Evolutionary conservation across 495 filamentous ascomycete genomes (phyloP).

Genomic region (Penicillium pancosmium): DNA sequence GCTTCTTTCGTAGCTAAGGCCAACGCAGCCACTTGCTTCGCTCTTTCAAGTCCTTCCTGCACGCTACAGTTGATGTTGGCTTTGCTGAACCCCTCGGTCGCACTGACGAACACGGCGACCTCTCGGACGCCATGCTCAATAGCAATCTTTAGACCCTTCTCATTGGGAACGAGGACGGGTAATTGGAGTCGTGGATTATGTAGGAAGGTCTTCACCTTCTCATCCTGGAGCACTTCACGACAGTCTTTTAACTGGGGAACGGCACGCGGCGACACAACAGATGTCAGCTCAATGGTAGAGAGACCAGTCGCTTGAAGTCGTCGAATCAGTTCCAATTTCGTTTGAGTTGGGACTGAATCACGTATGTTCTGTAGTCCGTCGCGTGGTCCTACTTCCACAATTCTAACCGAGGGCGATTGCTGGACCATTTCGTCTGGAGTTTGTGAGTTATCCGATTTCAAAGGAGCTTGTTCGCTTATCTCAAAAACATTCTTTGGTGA

Average conservation of each 20-base stretch:
- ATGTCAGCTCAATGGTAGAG: constrained; percentile 45
- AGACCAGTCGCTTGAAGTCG: constrained; percentile 35
- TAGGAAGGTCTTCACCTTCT: constrained; percentile 9
- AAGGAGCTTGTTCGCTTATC: not conserved
- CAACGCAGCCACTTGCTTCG: constrained; percentile 23
- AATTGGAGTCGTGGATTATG: constrained; percentile 16
- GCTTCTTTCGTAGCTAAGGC: constrained; percentile 16
- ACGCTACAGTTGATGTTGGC: constrained; percentile 49
- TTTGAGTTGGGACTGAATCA: constrained; percentile 34
- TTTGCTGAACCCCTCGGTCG: constrained; percentile 46
- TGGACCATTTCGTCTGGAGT: not conserved
- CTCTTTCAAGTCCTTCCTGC: constrained; percentile 34
- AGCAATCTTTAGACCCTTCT: constrained; percentile 43
- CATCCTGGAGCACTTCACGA: constrained; percentile 30
- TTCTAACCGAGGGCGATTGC: constrained; percentile 29
- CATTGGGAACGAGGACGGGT: constrained; percentile 47
- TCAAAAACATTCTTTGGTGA: too few species aligned
- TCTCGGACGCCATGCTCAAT: constrained; percentile 34
- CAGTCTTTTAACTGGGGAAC: constrained; percentile 49
- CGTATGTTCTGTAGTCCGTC: constrained; percentile 50
- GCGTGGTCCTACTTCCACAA: constrained; percentile 52
- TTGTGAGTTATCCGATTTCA: not conserved
- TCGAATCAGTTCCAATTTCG: constrained; percentile 44
- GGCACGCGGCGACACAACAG: constrained; percentile 45
- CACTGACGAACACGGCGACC: constrained; percentile 46